Evolutionary conservation across 352 stramenopile genomes (phyloP).

Genomic region (Pythium guiyangense): DNA sequence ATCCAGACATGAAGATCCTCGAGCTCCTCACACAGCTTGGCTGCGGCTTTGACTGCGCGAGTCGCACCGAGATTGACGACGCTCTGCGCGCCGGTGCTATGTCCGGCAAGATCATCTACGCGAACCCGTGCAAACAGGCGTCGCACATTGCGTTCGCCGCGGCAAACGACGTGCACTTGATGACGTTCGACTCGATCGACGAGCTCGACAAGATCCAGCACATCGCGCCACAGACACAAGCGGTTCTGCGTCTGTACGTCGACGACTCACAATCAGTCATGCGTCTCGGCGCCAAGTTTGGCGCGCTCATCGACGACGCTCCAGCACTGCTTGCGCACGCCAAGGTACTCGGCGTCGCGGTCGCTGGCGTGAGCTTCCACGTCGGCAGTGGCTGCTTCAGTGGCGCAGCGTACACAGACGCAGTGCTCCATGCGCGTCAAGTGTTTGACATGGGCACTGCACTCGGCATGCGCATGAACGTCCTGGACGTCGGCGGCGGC

Average conservation of each 20-base stretch:
- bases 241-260: slow-evolving; percentile 88
- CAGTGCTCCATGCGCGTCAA: slow-evolving; percentile 75
- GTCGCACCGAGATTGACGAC: slow-evolving; percentile 78
- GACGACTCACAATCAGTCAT: slow-evolving; percentile 92
- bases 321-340: slow-evolving; percentile 75
- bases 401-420: slow-evolving; percentile 86
- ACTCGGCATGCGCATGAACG: slow-evolving; percentile 75
- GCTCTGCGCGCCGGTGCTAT: slow-evolving; percentile 65
- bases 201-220: slow-evolving; percentile 92
- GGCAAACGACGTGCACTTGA: slow-evolving; percentile 70
- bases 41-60: slow-evolving; percentile 92
- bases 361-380: slow-evolving; percentile 92
- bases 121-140: slow-evolving; percentile 92
- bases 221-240: slow-evolving; percentile 76
- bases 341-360: slow-evolving; percentile 75
- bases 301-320: slow-evolving; percentile 88
- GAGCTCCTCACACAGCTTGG: slow-evolving; percentile 56
- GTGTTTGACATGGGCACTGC: slow-evolving; percentile 89
- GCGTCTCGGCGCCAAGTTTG: slow-evolving; percentile 92
- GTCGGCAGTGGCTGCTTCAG: slow-evolving; percentile 93
- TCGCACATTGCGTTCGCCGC: slow-evolving; percentile 88
- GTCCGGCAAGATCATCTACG: slow-evolving; percentile 89
- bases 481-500: slow-evolving; percentile 94
- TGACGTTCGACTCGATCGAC: slow-evolving; percentile 93
- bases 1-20: slow-evolving; percentile 81